Evolutionary conservation across 23 red algal species (phyloP).

Genomic region (Gracilaria domingensis): DNA sequence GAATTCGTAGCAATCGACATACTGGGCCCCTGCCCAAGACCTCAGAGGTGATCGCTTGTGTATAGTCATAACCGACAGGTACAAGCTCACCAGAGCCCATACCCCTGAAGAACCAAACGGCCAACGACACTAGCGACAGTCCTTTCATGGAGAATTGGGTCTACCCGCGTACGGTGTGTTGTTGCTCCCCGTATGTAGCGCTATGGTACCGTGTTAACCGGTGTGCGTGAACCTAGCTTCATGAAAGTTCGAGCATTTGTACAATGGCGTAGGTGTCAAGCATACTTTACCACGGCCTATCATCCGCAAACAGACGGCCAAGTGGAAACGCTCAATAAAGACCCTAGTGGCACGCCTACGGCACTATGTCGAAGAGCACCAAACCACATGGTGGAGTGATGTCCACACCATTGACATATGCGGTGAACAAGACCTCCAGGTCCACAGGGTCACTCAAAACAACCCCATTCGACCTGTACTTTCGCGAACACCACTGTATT

Average conservation of each 20-base stretch:
- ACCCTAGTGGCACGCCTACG: too few relatives aligned
- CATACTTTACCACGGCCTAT: neutral
- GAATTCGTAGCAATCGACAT: too few relatives aligned
- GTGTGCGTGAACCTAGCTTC: neutral
- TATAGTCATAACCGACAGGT: neutral
- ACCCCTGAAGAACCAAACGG: too few relatives aligned
- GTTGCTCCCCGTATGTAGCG: too few relatives aligned
- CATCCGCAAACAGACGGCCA: neutral
- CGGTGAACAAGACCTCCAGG: too few relatives aligned
- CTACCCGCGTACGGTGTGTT: neutral
- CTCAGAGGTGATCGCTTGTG: neutral
- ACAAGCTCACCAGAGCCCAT: neutral
- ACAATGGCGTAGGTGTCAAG: neutral
- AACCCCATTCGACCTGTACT: too few relatives aligned
- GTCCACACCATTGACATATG: too few relatives aligned
- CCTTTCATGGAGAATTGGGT: conserved; percentile 1
- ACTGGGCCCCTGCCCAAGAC: neutral
- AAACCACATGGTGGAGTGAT: too few relatives aligned
- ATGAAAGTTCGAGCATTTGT: neutral
- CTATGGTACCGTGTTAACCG: too few relatives aligned
- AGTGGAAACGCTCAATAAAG: neutral
- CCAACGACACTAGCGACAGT: neutral
- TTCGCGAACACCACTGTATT: too few relatives aligned
- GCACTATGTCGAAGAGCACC: too few relatives aligned
- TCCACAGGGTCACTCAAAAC: too few relatives aligned